These are phyloP conservation scores for Salvia splendens DNA, from an alignment of 257 asterid genomes.

Conservation along the genomic window DNA sequence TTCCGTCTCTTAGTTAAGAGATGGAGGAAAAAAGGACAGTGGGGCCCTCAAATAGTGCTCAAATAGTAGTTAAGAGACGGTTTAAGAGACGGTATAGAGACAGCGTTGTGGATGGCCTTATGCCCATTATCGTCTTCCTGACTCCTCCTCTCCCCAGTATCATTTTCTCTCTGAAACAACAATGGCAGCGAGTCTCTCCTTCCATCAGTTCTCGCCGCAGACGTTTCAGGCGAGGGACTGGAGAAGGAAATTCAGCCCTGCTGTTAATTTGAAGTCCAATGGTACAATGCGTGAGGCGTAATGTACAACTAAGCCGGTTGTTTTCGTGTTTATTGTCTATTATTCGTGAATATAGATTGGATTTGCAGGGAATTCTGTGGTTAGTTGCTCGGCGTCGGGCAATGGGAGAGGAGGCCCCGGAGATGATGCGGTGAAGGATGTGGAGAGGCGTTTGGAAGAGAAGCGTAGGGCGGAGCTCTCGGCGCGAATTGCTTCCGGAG, in stretches of 20 bases:
- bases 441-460: constrained; percentile 60
- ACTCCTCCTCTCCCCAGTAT: not conserved
- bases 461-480: constrained; percentile 80
- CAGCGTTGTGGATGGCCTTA: too few species aligned
- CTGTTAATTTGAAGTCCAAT: constrained; percentile 35
- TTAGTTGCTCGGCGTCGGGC: constrained; percentile 56
- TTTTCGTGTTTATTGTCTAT: not conserved
- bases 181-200: constrained; percentile 65
- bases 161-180: constrained; percentile 28
- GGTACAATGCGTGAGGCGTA: constrained; percentile 33
- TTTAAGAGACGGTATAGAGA: too few species aligned
- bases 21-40: too few species aligned
- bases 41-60: too few species aligned
- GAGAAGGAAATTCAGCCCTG: constrained; percentile 32
- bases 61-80: too few species aligned
- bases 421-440: constrained; percentile 54
- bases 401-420: constrained; percentile 49
- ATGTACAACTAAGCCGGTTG: constrained; percentile 14
- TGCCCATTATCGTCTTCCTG: constrained; percentile 26
- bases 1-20: too few species aligned
- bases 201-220: constrained; percentile 53
- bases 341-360: constrained; percentile 13
- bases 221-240: constrained; percentile 29
- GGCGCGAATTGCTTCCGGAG: constrained; percentile 86
- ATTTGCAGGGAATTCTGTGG: constrained; percentile 51